phyloP scores from a whole-genome alignment of 2,329 filamentous ascomycete genomes.

The Claviceps pazoutovae region DNA sequence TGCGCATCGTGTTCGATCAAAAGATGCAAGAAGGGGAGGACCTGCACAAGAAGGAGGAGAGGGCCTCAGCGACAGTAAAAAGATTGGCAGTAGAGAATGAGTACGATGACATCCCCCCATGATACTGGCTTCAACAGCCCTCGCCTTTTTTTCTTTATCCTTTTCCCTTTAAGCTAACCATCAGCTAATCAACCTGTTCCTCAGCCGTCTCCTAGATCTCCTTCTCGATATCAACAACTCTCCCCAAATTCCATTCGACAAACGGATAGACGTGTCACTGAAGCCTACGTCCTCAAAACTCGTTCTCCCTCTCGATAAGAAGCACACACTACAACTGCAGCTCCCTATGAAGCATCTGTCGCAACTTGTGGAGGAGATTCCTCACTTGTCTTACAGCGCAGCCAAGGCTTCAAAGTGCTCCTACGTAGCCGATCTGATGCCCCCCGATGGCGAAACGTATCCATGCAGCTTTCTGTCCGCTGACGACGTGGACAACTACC shows the following conservation, averaged over 20 bases:
- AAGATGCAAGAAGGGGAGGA: constrained; percentile 70
- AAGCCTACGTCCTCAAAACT: constrained; percentile 26
- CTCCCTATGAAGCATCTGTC: constrained; percentile 33
- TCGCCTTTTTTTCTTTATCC: background rate
- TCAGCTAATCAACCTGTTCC: background rate
- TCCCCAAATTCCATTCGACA: constrained; percentile 58
- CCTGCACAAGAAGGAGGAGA: constrained; percentile 68
- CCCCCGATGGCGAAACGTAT: constrained; percentile 36
- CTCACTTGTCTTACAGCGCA: constrained; percentile 35
- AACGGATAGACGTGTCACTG: constrained; percentile 57
- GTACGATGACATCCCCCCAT: constrained; percentile 35
- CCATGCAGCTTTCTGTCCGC: constrained; percentile 54
- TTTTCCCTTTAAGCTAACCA: background rate
- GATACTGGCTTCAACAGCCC: background rate
- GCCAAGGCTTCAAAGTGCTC: constrained; percentile 51
- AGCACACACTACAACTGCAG: constrained; percentile 25
- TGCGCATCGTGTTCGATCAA: constrained; percentile 65
- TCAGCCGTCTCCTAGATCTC: constrained; percentile 73
- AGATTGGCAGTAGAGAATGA: constrained; percentile 84
- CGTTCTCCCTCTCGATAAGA: constrained; percentile 18
- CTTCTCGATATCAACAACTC: constrained; percentile 82
- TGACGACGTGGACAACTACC: constrained; percentile 61
- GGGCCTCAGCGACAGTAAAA: constrained; percentile 66
- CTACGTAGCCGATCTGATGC: constrained; percentile 33
- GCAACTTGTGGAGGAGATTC: constrained; percentile 37